Evolutionary conservation across 2,329 filamentous ascomycete genomes (phyloP).

Genomic region (Gaeumannomyces sp.): DNA sequence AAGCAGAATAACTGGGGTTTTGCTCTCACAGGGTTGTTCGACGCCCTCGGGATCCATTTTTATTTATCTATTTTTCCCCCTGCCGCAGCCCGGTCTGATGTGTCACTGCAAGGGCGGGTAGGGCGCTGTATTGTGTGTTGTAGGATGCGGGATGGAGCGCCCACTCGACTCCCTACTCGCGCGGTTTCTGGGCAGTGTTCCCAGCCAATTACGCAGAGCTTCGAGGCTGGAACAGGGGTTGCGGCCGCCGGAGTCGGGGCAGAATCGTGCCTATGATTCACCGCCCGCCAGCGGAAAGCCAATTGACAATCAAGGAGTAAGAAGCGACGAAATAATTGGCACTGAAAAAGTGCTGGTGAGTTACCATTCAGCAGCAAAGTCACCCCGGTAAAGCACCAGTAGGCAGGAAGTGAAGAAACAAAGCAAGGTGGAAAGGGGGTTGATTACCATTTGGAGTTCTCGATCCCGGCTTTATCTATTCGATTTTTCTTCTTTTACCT

Average conservation of each 20-base stretch:
- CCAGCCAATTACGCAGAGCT: slow-evolving; percentile 4
- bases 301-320: neutral
- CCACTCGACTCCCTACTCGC: neutral
- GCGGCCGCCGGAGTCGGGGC: neutral
- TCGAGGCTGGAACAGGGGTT: no score
- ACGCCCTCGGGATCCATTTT: slow-evolving; percentile 11
- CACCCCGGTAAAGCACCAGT: neutral
- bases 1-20: neutral
- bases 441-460: neutral
- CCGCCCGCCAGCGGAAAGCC: slow-evolving; percentile 2
- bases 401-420: neutral
- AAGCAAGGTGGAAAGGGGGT: no score
- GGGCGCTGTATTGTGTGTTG: neutral
- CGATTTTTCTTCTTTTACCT: neutral
- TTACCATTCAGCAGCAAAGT: neutral
- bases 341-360: neutral
- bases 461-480: neutral
- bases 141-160: neutral
- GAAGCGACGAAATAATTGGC: neutral
- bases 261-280: slow-evolving; percentile 1
- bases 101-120: neutral
- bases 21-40: slow-evolving; percentile 10
- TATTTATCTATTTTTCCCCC: neutral
- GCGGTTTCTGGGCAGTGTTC: neutral
- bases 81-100: neutral